Base-by-base conservation (phyloP, 176 grass and related monocot genomes). In the Dendrocalamus sinicus region DNA sequence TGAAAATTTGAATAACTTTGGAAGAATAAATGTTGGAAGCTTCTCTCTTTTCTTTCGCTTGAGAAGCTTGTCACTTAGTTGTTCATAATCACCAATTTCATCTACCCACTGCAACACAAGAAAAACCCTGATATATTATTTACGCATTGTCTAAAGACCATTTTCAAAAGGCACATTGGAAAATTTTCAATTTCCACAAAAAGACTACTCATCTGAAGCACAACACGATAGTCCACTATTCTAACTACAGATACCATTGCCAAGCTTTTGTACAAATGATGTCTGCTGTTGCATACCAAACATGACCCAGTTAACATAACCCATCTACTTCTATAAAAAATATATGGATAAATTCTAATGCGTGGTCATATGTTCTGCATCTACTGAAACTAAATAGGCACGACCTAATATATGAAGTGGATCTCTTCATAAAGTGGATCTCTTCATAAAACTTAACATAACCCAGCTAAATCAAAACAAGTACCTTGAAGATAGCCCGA, bases 1-100 rank as follows among this genome's bases (percentile, higher is more conserved):
- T 83, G 26, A 57, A 43, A 85, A 57, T 16, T 26, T 55, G 64
- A 81, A 41, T 94, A 96, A 93, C 96, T 94, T 90, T 16, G 92
- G 93, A 76, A 92, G 88, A 83, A 88, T 76, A 92, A 98, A 98
- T 76, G 91, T 90, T 80, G 92, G 93, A 86, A 98, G 93, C 52
- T 92, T 84, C 51, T 89, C 91, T 28, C 90, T 86, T 45, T 88
- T 92, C 80, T 90, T 91, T 86, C 57, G 77, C 72, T 92, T 91
- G 28, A 98, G 75, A 87, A 98, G 92, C 79, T 94, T 96, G 52
- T 85, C 90, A 59, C 82, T 87, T 76, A 95, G 88, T 69, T 95
- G 84, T 85, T 98, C 90, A 63, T 89, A 77, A 70, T 91, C 96
- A 76, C 96, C 91, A 75, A 94, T 94, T 66, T 96, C 86, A 76